Conservation (phyloP, 169 alveolate species). For the Plasmodium chabaudi region DNA sequence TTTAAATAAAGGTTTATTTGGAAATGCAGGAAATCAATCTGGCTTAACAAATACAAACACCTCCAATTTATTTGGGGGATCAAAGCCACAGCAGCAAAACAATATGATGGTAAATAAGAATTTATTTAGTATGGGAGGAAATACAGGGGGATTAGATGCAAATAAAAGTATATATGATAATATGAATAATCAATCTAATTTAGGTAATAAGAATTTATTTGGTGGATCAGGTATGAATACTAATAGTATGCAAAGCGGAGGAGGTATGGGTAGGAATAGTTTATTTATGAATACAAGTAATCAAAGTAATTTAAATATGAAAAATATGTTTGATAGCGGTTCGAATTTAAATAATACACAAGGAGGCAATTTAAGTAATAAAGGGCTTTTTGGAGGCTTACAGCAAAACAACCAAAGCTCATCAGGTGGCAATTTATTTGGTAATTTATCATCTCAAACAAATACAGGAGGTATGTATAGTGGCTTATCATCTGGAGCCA, state of each 20-base stretch:
- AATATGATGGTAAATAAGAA: slow-evolving; percentile 52
- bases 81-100: slow-evolving; percentile 50
- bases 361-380: slow-evolving; percentile 57
- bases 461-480: slow-evolving; percentile 23
- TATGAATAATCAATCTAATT: slow-evolving; percentile 42
- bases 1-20: slow-evolving; percentile 64
- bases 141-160: slow-evolving; percentile 26
- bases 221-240: slow-evolving; percentile 30
- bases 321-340: slow-evolving; percentile 55
- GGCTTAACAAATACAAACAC: slow-evolving; percentile 27
- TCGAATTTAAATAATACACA: slow-evolving; percentile 55
- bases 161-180: slow-evolving; percentile 49
- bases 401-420: slow-evolving; percentile 45
- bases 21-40: slow-evolving; percentile 38
- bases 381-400: slow-evolving; percentile 71
- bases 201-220: slow-evolving; percentile 58
- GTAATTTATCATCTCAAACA: slow-evolving; percentile 51
- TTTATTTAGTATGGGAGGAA: slow-evolving; percentile 35
- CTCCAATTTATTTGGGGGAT: slow-evolving; percentile 54
- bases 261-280: slow-evolving; percentile 52
- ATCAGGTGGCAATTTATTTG: slow-evolving; percentile 49
- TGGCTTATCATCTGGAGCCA: slow-evolving; percentile 46
- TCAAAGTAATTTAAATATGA: slow-evolving; percentile 54
- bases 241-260: slow-evolving; percentile 12
- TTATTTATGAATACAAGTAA: slow-evolving; percentile 71